Conservation (phyloP, 2,329 filamentous ascomycete genomes). For the Septoria petroselini region DNA sequence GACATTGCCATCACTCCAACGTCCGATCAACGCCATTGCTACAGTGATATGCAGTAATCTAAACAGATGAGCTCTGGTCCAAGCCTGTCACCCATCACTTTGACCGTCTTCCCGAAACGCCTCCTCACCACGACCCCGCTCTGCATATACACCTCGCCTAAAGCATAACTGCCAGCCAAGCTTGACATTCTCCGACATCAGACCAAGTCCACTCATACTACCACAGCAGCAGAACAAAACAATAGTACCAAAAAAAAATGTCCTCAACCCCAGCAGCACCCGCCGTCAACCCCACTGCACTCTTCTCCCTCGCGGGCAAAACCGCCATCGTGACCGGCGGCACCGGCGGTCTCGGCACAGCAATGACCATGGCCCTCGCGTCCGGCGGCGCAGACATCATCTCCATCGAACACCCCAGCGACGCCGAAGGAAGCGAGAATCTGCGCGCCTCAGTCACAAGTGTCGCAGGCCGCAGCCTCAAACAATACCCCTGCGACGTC, state of each 20-base stretch:
- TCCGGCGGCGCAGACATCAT: conserved; percentile 35
- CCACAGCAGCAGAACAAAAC: too few species aligned
- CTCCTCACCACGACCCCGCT: neutral
- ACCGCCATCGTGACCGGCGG: conserved; percentile 28
- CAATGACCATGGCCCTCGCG: conserved; percentile 40
- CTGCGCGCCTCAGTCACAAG: conserved; percentile 10
- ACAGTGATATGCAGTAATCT: neutral
- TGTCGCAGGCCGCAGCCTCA: conserved; percentile 17
- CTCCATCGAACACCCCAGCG: conserved; percentile 25
- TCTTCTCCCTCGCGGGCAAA: conserved; percentile 27
- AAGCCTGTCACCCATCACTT: neutral
- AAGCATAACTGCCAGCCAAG: neutral
- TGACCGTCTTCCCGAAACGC: neutral
- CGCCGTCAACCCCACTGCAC: conserved; percentile 17
- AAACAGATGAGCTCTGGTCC: neutral
- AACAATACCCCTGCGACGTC: conserved; percentile 23
- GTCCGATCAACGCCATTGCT: conserved; percentile 5
- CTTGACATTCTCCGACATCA: too few species aligned
- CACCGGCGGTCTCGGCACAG: conserved; percentile 25
- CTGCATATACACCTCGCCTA: neutral
- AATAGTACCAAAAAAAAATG: too few species aligned
- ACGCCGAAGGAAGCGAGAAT: conserved; percentile 16
- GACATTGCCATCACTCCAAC: conserved; percentile 14
- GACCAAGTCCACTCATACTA: too few species aligned
- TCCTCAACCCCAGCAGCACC: conserved; percentile 14